A percentile compares a stretch with the other conserved stretches of the same genome.
These are phyloP conservation scores for Chlamydomonas asymmetrica DNA, from an alignment of 139 green algal genomes.

Conservation along the genomic window DNA sequence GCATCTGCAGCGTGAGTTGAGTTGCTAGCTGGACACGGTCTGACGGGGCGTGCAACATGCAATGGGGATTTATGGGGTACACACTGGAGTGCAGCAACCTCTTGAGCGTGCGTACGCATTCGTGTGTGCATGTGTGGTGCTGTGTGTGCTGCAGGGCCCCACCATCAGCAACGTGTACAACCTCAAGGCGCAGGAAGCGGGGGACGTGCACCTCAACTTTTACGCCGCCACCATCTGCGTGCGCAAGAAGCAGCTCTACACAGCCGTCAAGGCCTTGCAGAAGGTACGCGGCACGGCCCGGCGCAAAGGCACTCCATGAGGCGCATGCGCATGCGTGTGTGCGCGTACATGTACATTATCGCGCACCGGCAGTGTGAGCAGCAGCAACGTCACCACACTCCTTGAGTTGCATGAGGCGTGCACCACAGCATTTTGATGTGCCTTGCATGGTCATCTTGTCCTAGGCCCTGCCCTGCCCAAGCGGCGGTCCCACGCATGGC, in stretches of 20 bases:
- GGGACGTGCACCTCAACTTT: conserved; percentile 48
- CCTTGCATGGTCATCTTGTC: no score
- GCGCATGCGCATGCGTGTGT: not conserved
- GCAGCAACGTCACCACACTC: not conserved
- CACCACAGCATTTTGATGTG: no score
- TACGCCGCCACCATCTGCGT: conserved; percentile 87
- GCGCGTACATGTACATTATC: not conserved
- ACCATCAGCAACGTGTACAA: conserved; percentile 75
- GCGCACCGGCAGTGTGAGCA: not conserved
- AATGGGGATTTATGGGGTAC: no score
- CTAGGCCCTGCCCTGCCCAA: no score
- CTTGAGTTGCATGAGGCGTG: no score
- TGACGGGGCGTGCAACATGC: no score
- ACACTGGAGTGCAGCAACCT: no score
- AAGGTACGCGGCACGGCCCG: conserved; percentile 45
- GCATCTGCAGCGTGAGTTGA: no score
- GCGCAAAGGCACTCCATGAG: not conserved
- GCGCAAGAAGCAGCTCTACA: conserved; percentile 87
- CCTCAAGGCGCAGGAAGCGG: not conserved
- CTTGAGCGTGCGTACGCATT: no score
- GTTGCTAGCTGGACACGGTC: no score
- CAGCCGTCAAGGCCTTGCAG: conserved; percentile 82
- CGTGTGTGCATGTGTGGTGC: no score
- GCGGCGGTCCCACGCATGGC: no score
- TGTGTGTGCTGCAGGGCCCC: conserved; percentile 69